Evolutionary conservation across 441 rosid genomes (phyloP), one percentile per base, ranked within the genome.

Genomic region (Kokia cookei): DNA sequence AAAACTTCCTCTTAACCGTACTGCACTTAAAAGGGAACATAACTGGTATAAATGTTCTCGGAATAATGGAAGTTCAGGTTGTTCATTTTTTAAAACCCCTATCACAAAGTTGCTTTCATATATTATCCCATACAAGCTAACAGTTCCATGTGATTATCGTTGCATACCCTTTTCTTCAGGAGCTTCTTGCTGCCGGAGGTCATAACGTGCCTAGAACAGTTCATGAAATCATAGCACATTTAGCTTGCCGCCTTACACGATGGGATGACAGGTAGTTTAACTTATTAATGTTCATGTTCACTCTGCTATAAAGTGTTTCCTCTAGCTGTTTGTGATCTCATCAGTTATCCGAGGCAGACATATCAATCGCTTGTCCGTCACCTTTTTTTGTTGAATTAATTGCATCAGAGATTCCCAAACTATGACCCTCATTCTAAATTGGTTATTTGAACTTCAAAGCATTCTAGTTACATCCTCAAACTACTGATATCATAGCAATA

Each of bases 31-130:
- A 93, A 84, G 98, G 97, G 65, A 72, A 69, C 17, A 84, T 82
- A 29, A 29, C 91, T 15, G 58, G 57, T 75, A 69, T 79, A 69
- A 93, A 96, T 76, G 87, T 92, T 42, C 76, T 96, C 40, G 98
- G 99, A 3, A 85, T 91, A 72, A 78, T 93, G 63, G 99, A 96
- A 86, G 98, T 96, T 82, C 94, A 93, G 97, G 99, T 96, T 75
- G 83, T 82, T 82, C 69, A 19, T 61, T 19, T 58, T 65, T 45
- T 15, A 17, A 67, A 60, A 53, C 47, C 32, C 73, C 65, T 77
- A 22, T 73, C 45, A 7, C 63, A 71, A 37, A 12, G 17, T 1
- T 50, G 14, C 63, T 68, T n/a, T 58, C 54, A 35, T 65, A 53
- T 42, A 64, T 50, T 54, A 58, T 42, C 58, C 65, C 53, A 60